Evolutionary conservation across 1,284 basidiomycete species (phyloP).

Genomic region (Ganoderma lucidum): DNA sequence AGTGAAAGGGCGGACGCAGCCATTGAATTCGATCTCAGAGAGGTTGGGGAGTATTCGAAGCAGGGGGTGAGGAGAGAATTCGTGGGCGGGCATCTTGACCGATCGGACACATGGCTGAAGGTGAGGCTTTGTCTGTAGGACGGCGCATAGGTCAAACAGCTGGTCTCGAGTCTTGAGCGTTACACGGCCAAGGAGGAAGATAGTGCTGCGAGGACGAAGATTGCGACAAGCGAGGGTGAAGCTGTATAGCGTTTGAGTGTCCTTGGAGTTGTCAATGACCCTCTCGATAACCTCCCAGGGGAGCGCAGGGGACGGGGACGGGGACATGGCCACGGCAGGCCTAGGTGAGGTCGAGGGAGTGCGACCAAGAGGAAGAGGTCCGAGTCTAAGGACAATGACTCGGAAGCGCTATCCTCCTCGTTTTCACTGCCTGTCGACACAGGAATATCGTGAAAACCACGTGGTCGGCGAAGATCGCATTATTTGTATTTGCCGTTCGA

Average conservation of each 20-base stretch:
- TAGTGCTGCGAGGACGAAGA: background rate
- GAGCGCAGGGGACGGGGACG: background rate
- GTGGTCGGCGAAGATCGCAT: too few relatives aligned
- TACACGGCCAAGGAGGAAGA: background rate
- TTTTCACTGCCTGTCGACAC: background rate
- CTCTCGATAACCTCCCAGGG: constrained; percentile 5
- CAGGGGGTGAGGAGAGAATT: background rate
- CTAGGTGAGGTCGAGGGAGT: constrained; percentile 55
- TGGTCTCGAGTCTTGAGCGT: background rate
- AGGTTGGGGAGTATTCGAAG: background rate
- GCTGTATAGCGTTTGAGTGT: background rate
- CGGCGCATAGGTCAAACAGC: background rate
- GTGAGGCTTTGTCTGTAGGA: background rate
- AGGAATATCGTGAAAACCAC: too few relatives aligned
- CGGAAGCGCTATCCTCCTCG: background rate
- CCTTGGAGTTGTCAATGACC: background rate
- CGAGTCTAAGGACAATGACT: too few relatives aligned
- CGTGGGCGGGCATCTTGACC: background rate
- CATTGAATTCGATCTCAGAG: background rate
- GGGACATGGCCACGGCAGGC: too few relatives aligned
- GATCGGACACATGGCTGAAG: background rate
- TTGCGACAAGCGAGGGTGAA: background rate
- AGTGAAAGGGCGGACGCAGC: too few relatives aligned
- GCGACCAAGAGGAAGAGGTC: too few relatives aligned
- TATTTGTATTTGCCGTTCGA: too few relatives aligned